phyloP scores from a whole-genome alignment of 768 basidiomycete genomes.

The Arthromyces matolae region DNA sequence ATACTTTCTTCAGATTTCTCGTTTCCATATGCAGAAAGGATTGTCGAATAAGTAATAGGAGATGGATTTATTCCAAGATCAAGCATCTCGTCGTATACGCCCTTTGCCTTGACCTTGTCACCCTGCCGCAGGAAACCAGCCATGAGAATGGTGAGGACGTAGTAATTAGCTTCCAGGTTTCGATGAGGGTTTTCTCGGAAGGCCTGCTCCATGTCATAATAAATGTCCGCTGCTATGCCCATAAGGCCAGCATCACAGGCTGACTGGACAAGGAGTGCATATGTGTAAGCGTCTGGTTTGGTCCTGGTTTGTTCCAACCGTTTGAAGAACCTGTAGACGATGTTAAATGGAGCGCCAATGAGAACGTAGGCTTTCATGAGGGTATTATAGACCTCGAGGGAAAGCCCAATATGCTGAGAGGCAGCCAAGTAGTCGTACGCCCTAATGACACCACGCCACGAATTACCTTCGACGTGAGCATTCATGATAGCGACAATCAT shows the following conservation, averaged over 20 bases:
- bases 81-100: conserved; percentile 70
- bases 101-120: conserved; percentile 52
- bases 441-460: conserved; percentile 72
- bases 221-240: conserved; percentile 61
- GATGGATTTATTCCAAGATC: conserved; percentile 60
- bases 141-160: conserved; percentile 73
- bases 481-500: conserved; percentile 77
- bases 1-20: conserved; percentile 48
- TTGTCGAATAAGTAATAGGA: conserved; percentile 62
- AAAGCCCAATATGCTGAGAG: conserved; percentile 34
- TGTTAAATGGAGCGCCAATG: conserved; percentile 69
- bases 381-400: conserved; percentile 68
- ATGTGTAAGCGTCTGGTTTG: conserved; percentile 61
- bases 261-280: conserved; percentile 72
- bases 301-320: conserved; percentile 46
- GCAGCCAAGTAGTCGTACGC: conserved; percentile 59
- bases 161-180: conserved; percentile 45
- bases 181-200: conserved; percentile 30
- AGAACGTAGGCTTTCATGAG: conserved; percentile 82
- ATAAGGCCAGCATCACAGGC: conserved; percentile 73
- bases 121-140: conserved; percentile 61
- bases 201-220: conserved; percentile 61
- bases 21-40: conserved; percentile 60
- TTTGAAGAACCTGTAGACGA: conserved; percentile 61
- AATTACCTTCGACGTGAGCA: conserved; percentile 76